Evolutionary conservation across 179 eudicot species (phyloP).

Genomic region (Beta corolliflora): DNA sequence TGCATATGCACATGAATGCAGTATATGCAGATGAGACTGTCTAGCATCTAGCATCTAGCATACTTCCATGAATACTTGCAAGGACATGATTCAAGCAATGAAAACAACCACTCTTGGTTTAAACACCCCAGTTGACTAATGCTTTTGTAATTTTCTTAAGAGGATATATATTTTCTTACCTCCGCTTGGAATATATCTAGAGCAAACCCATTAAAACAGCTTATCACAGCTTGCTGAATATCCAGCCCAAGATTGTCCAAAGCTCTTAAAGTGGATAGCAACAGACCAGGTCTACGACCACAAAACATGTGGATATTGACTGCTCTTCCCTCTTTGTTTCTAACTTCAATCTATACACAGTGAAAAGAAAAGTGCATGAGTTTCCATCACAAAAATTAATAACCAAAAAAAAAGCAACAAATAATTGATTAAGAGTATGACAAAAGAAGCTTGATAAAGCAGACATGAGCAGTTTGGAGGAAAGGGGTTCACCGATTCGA

Average conservation of each 20-base stretch:
- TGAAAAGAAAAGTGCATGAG: background rate
- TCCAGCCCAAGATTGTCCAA: slow-evolving; percentile 75
- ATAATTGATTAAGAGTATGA: background rate
- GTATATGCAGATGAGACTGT: background rate
- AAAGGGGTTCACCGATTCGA: background rate
- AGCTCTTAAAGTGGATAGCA: slow-evolving; percentile 75
- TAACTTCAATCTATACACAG: slow-evolving; percentile 59
- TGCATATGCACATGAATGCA: background rate
- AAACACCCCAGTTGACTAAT: background rate
- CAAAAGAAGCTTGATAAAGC: background rate
- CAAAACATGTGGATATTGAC: slow-evolving; percentile 84
- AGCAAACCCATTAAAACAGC: slow-evolving; percentile 85
- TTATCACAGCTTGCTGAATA: slow-evolving; percentile 82
- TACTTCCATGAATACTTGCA: background rate
- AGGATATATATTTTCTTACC: slow-evolving; percentile 40
- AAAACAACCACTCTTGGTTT: background rate
- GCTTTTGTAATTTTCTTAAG: background rate
- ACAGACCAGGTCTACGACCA: slow-evolving; percentile 73
- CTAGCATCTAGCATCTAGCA: background rate
- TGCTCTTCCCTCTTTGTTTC: slow-evolving; percentile 66
- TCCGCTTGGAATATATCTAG: slow-evolving; percentile 77
- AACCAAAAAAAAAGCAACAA: background rate
- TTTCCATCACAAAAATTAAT: background rate
- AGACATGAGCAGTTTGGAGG: background rate
- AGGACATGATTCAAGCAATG: background rate